Evolutionary conservation across 1,284 basidiomycete species (phyloP), one percentile per base, ranked within the genome.

Genomic region (Marasmius sp.): DNA sequence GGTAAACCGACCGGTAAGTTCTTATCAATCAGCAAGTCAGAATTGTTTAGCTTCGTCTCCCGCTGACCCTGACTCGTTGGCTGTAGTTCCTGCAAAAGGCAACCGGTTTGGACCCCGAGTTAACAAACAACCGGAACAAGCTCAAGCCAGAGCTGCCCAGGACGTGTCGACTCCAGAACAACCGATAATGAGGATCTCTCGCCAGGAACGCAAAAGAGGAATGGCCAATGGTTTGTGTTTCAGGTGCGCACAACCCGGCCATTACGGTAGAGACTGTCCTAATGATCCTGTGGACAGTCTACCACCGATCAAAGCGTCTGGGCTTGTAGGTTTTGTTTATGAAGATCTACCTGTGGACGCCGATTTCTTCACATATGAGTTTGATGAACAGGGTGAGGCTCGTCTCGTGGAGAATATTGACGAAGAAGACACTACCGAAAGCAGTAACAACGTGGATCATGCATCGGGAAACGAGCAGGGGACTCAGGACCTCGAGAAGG

Each of bases 391-490:
- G 3, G 41, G 41, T 3, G 41, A 43, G 2, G 41, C 41, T 43
- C n/a, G 6, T 43, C 41, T 43, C 2, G 12, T 43, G 7, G 38
- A 38, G 6, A 27, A 12, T 41, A 36, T n/a, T 9, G 37, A 34
- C 20, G 36, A 56, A 37, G 37, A 39, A 38, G 48, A 49, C 8
- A 16, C 22, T 8, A 6, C 38, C n/a, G 34, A 20, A n/a, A 10
- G 6, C 54, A 37, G 18, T 6, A 22, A 38, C 33, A 6, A 56
- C 9, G 57, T 48, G 18, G 57, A 58, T n/a, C 6, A 58, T 3
- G 45, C 27, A 6, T 22, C 6, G 49, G 58, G 58, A 52, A 59
- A 59, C 36, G 49, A 51, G 49, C n/a, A 50, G 11, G 49, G 58
- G 58, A 34, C 49, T 52, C 58, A 39, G 58, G 8, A 16, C 18